A percentile compares a stretch with the other conserved stretches of the same genome.
Conservation (phyloP, 2,329 filamentous ascomycete species). For the Cladophialophora carrionii region DNA sequence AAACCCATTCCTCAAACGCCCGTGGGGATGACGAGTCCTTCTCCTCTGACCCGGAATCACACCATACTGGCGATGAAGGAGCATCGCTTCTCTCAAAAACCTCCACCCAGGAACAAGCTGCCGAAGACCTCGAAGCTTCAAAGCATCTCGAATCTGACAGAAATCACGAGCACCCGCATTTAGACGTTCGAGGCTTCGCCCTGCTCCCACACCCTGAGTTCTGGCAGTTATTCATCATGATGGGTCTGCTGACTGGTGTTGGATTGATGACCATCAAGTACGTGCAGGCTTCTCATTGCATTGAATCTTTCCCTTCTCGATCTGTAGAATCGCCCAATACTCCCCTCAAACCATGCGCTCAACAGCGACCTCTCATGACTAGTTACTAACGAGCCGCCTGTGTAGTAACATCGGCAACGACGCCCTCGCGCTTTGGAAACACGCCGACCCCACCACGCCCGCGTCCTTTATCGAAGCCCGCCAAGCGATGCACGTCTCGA, state of each 20-base stretch:
- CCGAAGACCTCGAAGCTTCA: conserved; percentile 33
- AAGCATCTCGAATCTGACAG: conserved; percentile 61
- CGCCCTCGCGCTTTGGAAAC: conserved; percentile 81
- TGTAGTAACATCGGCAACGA: conserved; percentile 90
- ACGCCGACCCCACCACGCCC: conserved; percentile 74
- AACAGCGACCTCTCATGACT: neutral
- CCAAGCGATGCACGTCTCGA: conserved; percentile 91
- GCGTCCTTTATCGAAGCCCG: conserved; percentile 75
- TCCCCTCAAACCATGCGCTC: neutral
- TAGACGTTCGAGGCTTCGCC: conserved; percentile 86
- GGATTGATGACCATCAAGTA: conserved; percentile 99
- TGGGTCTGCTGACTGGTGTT: conserved; percentile 89
- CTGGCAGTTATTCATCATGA: conserved; percentile 85
- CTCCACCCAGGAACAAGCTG: conserved; percentile 40
- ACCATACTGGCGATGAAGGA: conserved; percentile 34
- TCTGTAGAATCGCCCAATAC: neutral
- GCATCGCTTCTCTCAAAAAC: conserved; percentile 69
- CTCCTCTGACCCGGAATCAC: conserved; percentile 39
- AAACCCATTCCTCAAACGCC: conserved; percentile 40
- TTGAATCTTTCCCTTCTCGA: neutral
- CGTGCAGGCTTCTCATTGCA: conserved; percentile 42
- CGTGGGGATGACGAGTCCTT: conserved; percentile 36
- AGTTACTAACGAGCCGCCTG: neutral
- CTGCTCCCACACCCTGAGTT: conserved; percentile 76
- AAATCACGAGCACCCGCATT: conserved; percentile 71